Evolutionary conservation across 768 basidiomycete genomes (phyloP).

Genomic region (Phallus indusiatus): DNA sequence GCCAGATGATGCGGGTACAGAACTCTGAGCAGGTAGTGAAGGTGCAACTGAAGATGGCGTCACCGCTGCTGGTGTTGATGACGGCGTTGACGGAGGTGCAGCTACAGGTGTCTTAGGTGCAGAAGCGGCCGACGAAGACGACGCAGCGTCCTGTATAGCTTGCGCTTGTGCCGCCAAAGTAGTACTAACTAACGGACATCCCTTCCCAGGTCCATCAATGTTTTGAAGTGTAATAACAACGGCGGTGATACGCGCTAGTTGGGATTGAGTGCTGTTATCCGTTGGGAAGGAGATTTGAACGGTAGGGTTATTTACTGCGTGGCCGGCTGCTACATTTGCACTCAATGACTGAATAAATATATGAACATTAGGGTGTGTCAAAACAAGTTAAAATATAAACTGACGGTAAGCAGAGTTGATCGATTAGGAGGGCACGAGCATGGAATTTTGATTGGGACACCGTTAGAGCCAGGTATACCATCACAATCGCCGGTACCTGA

Average conservation of each 20-base stretch:
- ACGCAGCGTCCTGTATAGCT: conserved; percentile 14
- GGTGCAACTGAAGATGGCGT: neutral
- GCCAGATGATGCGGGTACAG: too few relatives aligned
- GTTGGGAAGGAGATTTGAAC: conserved; percentile 54
- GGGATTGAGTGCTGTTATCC: conserved; percentile 41
- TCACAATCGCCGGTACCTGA: conserved; percentile 60
- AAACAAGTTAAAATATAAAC: neutral
- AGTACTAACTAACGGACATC: conserved; percentile 58
- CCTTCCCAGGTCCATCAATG: conserved; percentile 53
- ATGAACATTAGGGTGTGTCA: neutral
- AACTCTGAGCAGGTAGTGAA: neutral
- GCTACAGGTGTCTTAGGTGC: neutral
- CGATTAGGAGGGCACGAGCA: conserved; percentile 50
- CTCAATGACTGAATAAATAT: conserved; percentile 20
- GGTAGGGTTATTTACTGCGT: conserved; percentile 55
- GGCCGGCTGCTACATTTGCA: conserved; percentile 50
- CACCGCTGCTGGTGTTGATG: neutral
- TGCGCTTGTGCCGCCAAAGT: conserved; percentile 38
- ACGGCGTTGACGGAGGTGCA: neutral
- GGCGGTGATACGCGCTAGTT: conserved; percentile 48
- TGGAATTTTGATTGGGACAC: conserved; percentile 49
- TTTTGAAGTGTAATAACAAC: conserved; percentile 66
- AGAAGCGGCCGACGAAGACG: neutral
- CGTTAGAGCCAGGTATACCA: conserved; percentile 44
- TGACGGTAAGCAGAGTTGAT: neutral